These are phyloP conservation scores for Pichia gijzeniarum DNA, from an alignment of 805 yeast genomes.

Conservation along the genomic window DNA sequence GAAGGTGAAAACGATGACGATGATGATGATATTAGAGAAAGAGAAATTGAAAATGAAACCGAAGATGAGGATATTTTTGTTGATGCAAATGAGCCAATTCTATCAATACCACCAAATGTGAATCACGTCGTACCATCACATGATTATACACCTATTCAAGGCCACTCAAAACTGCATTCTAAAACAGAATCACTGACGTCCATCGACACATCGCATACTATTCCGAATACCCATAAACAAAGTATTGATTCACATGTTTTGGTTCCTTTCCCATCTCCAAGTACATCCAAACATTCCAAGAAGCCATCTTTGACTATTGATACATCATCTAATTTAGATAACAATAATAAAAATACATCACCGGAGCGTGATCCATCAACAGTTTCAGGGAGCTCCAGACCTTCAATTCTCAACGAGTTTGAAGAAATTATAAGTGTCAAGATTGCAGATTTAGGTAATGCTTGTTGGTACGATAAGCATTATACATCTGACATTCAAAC, in stretches of 20 bases:
- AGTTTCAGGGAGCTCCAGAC: neutral
- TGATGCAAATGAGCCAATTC: conserved; percentile 22
- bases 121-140: neutral
- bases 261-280: conserved; percentile 8
- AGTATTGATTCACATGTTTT: neutral
- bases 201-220: conserved; percentile 2
- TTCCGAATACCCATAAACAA: neutral
- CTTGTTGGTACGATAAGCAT: conserved; percentile 58
- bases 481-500: conserved; percentile 67
- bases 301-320: conserved; percentile 5
- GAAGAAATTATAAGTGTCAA: conserved; percentile 39
- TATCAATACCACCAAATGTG: conserved; percentile 13
- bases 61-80: conserved; percentile 20
- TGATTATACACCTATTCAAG: too few species aligned
- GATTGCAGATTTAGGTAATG: conserved; percentile 66
- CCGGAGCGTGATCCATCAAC: neutral
- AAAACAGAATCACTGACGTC: neutral
- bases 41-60: conserved; percentile 6
- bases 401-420: conserved; percentile 21
- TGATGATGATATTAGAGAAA: conserved; percentile 13
- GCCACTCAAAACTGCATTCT: neutral
- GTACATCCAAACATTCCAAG: neutral
- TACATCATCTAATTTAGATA: neutral
- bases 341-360: neutral
- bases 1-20: conserved; percentile 6